Percentiles rank a stretch among this genome's conserved stretches.
These are phyloP conservation scores for Aspergillus campestris DNA, from an alignment of 495 filamentous ascomycete species.

Conservation along the genomic window DNA sequence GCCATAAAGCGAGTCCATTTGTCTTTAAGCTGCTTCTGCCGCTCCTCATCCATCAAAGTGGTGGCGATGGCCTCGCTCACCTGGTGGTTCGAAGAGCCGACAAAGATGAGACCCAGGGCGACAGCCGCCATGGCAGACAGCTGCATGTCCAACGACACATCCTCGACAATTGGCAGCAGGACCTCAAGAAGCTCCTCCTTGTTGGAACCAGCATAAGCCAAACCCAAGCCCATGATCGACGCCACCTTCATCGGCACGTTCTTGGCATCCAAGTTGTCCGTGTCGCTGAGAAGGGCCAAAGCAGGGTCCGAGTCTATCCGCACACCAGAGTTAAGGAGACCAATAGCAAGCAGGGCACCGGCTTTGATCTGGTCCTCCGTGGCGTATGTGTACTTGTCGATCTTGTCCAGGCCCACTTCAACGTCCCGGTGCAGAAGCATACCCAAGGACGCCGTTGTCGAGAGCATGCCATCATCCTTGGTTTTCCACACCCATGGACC, in stretches of 20 bases:
- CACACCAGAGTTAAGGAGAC: slow-evolving; percentile 89
- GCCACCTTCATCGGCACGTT: slow-evolving; percentile 65
- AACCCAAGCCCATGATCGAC: slow-evolving; percentile 89
- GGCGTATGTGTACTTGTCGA: slow-evolving; percentile 85
- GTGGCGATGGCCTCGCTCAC: slow-evolving; percentile 83
- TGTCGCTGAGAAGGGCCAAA: slow-evolving; percentile 71
- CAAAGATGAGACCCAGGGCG: slow-evolving; percentile 81
- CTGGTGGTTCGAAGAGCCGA: slow-evolving; percentile 83
- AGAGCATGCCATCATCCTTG: slow-evolving; percentile 95
- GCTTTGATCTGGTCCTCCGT: slow-evolving; percentile 81
- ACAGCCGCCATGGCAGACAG: slow-evolving; percentile 94
- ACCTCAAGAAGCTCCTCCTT: slow-evolving; percentile 72
- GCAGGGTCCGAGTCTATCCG: slow-evolving; percentile 80
- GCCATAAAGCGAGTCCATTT: slow-evolving; percentile 98
- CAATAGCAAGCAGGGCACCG: slow-evolving; percentile 79
- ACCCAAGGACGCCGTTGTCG: slow-evolving; percentile 86
- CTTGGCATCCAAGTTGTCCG: slow-evolving; percentile 68
- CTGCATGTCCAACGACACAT: slow-evolving; percentile 81
- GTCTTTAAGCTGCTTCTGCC: slow-evolving; percentile 78
- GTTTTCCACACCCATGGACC: slow-evolving; percentile 98
- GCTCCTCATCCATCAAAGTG: slow-evolving; percentile 85
- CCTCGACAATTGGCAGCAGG: slow-evolving; percentile 78
- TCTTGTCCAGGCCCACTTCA: slow-evolving; percentile 77
- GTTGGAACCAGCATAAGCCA: slow-evolving; percentile 88
- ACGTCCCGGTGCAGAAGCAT: slow-evolving; percentile 88